Base-by-base conservation (phyloP, 768 basidiomycete species). In the Neoboletus subvelutipes region DNA sequence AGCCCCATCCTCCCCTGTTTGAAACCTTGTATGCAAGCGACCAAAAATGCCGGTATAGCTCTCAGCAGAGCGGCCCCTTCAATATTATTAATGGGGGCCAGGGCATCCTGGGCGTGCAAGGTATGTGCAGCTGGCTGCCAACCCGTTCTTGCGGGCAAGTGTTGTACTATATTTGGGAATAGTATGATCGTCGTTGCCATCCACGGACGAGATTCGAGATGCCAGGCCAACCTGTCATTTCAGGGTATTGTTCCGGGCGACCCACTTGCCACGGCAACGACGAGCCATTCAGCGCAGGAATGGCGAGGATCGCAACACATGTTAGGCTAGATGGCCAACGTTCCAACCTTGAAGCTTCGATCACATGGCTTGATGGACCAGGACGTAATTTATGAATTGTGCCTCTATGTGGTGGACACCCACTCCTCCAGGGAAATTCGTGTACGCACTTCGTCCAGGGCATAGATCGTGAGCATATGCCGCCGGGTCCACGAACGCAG, bases 141-240 rank as follows among this genome's bases (percentile, higher is more conserved):
- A 7, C n/a, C 9, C 18, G 18, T 39, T 39, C 37, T 18, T 18
- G 20, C 17, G 5, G 43, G 59, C 53, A 61, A 34, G 50, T 18
- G 39, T 37, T 17, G 24, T 31, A 7, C 57, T 17, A 26, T 22
- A 52, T 51, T 37, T 50, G 24, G 62, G 6, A 36, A 54, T 45
- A 54, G 45, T 33, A 45, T 28, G 63, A 63, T 65, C 62, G 63
- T 65, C 62, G 58, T 45, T 45, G 26, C 43, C 54, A 26, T 40
- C 17, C 37, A 40, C n/a, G 55, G 15, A 24, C 43, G 15, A 40
- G 39, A 40, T 40, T 40, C 39, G 39, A 40, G 39, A 40, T 40
- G 39, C 39, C 39, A 40, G 39, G 39, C 39, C 39, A 40, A 40
- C 39, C 39, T 40, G 39, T 40, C 39, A 40, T 40, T 8, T 40